phyloP scores from a whole-genome alignment of 2,329 filamentous ascomycete genomes.

The Penicillium capsulatum region DNA sequence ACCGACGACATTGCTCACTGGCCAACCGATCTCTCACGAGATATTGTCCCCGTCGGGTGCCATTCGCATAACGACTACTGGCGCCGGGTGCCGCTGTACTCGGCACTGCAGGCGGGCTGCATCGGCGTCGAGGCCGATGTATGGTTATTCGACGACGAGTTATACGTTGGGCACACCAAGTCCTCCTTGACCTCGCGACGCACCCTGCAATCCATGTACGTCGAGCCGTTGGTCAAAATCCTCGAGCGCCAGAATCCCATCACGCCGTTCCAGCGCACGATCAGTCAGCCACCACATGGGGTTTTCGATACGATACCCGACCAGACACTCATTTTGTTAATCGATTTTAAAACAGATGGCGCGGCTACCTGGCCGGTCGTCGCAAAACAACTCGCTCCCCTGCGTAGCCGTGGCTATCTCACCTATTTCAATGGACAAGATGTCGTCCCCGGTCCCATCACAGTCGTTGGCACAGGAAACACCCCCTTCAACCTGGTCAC shows the following conservation, averaged over 20 bases:
- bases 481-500: slow-evolving; percentile 48
- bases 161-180: slow-evolving; percentile 53
- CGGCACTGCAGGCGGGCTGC: slow-evolving; percentile 53
- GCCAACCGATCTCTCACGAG: slow-evolving; percentile 50
- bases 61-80: slow-evolving; percentile 60
- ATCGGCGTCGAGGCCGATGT: slow-evolving; percentile 56
- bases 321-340: slow-evolving; percentile 50
- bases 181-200: slow-evolving; percentile 44
- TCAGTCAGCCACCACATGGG: slow-evolving; percentile 38
- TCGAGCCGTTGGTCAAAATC: slow-evolving; percentile 50
- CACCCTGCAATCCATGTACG: slow-evolving; percentile 51
- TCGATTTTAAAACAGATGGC: slow-evolving; percentile 49
- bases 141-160: slow-evolving; percentile 52
- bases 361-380: slow-evolving; percentile 37
- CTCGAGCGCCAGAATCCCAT: slow-evolving; percentile 49
- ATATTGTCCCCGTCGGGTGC: slow-evolving; percentile 49
- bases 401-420: slow-evolving; percentile 49
- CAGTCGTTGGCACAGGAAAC: slow-evolving; percentile 53
- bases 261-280: slow-evolving; percentile 33
- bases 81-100: slow-evolving; percentile 52
- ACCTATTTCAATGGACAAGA: slow-evolving; percentile 48
- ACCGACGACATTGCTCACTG: slow-evolving; percentile 38
- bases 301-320: slow-evolving; percentile 50
- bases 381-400: slow-evolving; percentile 42
- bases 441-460: slow-evolving; percentile 45